phyloP scores from a whole-genome alignment of 345 rosid genomes.

The Eucalyptus leucophloia region DNA sequence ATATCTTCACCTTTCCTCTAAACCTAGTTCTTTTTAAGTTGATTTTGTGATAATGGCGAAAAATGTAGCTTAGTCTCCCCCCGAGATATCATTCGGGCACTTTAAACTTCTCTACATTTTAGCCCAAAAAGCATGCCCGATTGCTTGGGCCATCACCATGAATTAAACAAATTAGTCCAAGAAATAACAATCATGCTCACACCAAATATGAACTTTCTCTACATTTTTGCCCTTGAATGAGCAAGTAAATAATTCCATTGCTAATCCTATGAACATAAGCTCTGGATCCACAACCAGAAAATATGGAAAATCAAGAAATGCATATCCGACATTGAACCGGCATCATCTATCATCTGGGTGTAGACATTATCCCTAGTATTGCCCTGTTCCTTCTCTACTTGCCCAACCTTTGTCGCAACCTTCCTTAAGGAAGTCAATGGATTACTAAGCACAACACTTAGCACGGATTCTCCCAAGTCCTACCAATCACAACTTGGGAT shows the following conservation, averaged over 20 bases:
- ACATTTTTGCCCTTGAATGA: no score
- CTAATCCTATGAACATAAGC: no score
- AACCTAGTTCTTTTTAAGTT: not conserved
- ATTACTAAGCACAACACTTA: no score
- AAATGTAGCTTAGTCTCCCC: constrained; percentile 32
- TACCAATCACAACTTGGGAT: no score
- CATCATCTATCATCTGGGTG: not conserved
- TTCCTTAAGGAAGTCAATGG: no score
- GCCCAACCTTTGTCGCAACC: no score
- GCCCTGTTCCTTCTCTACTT: no score
- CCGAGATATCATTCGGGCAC: not conserved
- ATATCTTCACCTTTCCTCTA: not conserved
- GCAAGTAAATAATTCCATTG: no score
- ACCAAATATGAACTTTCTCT: not conserved
- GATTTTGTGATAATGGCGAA: not conserved
- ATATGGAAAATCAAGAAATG: no score
- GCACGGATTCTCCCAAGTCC: no score
- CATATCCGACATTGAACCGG: not conserved
- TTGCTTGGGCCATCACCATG: not conserved
- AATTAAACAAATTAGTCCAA: not conserved
- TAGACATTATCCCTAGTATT: no score
- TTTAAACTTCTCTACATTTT: not conserved
- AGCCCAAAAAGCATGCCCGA: not conserved
- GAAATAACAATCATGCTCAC: not conserved
- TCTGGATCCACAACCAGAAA: no score